Conservation (phyloP, 1,284 basidiomycete species). For the Pseudozyma pruni region DNA sequence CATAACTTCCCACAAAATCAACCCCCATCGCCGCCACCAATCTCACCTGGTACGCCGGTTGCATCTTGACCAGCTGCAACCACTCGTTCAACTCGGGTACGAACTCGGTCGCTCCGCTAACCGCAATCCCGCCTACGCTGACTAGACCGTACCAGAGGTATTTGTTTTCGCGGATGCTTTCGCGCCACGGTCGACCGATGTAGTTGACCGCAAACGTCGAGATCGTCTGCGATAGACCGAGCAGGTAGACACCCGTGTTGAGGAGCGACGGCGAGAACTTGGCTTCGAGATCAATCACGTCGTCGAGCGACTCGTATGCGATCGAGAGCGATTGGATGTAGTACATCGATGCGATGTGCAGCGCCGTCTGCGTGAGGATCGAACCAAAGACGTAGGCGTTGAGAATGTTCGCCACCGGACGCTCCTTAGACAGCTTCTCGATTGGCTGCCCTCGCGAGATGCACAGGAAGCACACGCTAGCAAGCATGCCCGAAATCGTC, state of each 20-base stretch:
- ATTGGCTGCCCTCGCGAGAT: slow-evolving; percentile 64
- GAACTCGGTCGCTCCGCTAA: slow-evolving; percentile 74
- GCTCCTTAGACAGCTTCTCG: slow-evolving; percentile 60
- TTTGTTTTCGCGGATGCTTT: slow-evolving; percentile 61
- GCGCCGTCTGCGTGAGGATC: slow-evolving; percentile 63
- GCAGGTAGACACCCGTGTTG: slow-evolving; percentile 65
- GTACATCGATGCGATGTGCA: slow-evolving; percentile 64
- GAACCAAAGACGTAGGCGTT: slow-evolving; percentile 63
- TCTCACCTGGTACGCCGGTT: slow-evolving; percentile 71
- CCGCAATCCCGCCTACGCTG: slow-evolving; percentile 55
- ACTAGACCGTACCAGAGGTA: slow-evolving; percentile 65
- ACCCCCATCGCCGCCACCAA: slow-evolving; percentile 76
- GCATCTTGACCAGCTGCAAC: slow-evolving; percentile 96
- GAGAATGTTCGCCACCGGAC: slow-evolving; percentile 64
- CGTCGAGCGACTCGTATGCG: slow-evolving; percentile 52
- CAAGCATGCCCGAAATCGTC: slow-evolving; percentile 64
- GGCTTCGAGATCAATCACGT: slow-evolving; percentile 62
- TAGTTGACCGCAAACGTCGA: slow-evolving; percentile 67
- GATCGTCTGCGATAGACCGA: slow-evolving; percentile 63
- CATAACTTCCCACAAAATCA: slow-evolving; percentile 89
- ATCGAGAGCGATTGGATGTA: slow-evolving; percentile 55
- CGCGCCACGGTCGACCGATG: slow-evolving; percentile 65
- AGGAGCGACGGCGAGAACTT: slow-evolving; percentile 65
- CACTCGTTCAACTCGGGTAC: slow-evolving; percentile 94
- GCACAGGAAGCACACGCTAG: slow-evolving; percentile 65